Percentiles rank a stretch among this genome's conserved stretches.
Evolutionary conservation across 345 rosid species (phyloP).

Genomic region (Eucalyptus sp.): DNA sequence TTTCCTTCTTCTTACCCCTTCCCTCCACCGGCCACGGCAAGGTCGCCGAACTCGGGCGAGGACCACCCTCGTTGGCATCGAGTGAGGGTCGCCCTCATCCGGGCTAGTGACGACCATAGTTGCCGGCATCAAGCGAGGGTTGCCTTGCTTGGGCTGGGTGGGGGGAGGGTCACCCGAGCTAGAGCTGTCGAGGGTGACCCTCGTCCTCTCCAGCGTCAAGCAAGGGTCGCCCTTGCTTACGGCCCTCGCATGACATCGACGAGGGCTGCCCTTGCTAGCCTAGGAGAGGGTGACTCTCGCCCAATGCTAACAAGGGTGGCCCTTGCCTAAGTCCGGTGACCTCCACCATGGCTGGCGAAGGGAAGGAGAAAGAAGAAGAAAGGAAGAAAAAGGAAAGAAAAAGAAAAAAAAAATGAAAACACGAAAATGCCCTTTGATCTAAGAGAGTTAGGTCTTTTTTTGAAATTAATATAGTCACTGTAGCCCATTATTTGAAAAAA

Average conservation of each 20-base stretch:
- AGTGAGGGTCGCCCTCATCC: accelerated
- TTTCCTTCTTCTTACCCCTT: no score
- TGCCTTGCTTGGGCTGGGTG: no score
- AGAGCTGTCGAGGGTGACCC: no score
- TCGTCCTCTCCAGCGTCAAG: accelerated
- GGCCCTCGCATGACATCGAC: accelerated
- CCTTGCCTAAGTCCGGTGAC: accelerated
- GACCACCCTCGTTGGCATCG: accelerated
- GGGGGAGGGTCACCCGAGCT: accelerated
- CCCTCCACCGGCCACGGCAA: accelerated
- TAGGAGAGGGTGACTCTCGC: accelerated
- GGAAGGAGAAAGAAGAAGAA: no score
- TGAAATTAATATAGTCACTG: accelerated
- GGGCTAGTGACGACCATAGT: accelerated
- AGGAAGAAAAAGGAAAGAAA: no score
- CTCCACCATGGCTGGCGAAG: accelerated
- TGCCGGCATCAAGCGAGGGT: accelerated
- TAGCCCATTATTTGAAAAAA: no score
- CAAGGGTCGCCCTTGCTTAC: no score
- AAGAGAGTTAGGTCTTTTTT: no score
- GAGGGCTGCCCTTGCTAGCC: accelerated
- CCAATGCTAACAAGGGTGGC: accelerated
- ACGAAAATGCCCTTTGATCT: neutral
- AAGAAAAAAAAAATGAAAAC: no score
- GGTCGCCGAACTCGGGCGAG: accelerated